phyloP scores from a whole-genome alignment of 768 basidiomycete genomes.

The Amanita muscaria region DNA sequence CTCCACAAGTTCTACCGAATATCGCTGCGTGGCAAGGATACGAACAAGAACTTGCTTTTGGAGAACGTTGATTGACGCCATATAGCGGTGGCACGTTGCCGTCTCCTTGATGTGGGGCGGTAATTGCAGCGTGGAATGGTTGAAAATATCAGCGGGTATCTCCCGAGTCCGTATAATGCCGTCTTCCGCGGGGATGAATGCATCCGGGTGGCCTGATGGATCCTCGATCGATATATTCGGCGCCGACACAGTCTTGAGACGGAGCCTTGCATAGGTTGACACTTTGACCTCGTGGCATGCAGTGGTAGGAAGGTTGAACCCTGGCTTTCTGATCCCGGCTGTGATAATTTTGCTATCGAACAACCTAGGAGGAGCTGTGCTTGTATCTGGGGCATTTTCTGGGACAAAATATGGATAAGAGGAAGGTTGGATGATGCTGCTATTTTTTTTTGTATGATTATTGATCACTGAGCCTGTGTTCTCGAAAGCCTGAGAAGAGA shows the following conservation, averaged over 20 bases:
- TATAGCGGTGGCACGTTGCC: slow-evolving; percentile 45
- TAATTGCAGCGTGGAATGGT: slow-evolving; percentile 36
- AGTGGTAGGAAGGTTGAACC: not conserved
- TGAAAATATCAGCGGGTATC: slow-evolving; percentile 34
- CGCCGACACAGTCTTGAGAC: slow-evolving; percentile 27
- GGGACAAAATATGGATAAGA: no score
- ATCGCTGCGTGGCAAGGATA: slow-evolving; percentile 34
- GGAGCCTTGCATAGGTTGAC: slow-evolving; percentile 29
- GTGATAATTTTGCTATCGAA: not conserved
- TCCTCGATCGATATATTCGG: slow-evolving; percentile 3
- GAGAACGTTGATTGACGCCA: slow-evolving; percentile 59
- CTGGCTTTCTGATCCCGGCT: not conserved
- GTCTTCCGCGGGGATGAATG: slow-evolving; percentile 1
- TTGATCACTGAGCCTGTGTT: no score
- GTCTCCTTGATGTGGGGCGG: slow-evolving; percentile 25
- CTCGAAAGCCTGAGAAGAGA: no score
- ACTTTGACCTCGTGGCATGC: slow-evolving; percentile 5
- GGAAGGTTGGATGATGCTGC: no score
- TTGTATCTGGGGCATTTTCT: no score
- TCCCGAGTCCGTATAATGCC: slow-evolving; percentile 12
- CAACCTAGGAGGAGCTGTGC: not conserved
- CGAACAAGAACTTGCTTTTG: slow-evolving; percentile 59
- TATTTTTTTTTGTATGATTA: no score
- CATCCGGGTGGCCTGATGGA: not conserved
- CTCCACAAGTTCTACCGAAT: slow-evolving; percentile 53